Evolutionary conservation across 225 moss, liverwort and hornwort genomes (phyloP), one percentile per base, ranked within the genome.

Genomic region (Takakia lepidozioides): DNA sequence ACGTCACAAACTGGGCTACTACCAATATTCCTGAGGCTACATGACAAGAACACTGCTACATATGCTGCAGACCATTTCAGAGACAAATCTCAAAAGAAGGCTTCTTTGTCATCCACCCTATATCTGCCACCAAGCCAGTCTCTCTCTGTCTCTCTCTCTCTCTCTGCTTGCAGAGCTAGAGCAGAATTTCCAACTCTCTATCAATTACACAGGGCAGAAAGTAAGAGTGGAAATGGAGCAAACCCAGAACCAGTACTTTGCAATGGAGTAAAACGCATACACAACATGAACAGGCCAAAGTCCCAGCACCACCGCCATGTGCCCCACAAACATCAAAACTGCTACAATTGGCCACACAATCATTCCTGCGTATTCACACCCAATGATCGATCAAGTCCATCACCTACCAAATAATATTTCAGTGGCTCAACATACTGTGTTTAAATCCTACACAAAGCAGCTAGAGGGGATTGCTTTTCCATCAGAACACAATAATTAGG

Each of bases 211-310:
- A 43, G 8, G 17, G 3, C 20, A 20, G 8, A 20, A 24, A 10
- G 19, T 4, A 21, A 20, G 1, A 23, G 13, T 21, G 25, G 3
- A 26, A 43, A 54, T 21, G 8, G 13, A 20, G 23, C 21, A 37
- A 37, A 24, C 45, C 6, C 8, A 45, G 18, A 8, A n/a, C 24
- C 48, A 59, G 19, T 69, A 78, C 78, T 19, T 66, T 66, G 60
- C 63, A 59, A 60, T 35, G 19, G 73, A 55, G 36, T 66, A 69
- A 62, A 51, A 69, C 25, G 59, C 46, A 49, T 45, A 44, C 58
- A 73, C 46, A 28, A 78, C 49, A 43, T 73, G 56, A 26, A 29
- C 59, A 38, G 66, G 69, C 78, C 78, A 78, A 56, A 78, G 73
- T 56, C 66, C 73, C 54, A 78, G 52, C 62, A 73, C 78, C 59